Conservation (phyloP, 495 filamentous ascomycete genomes). For the Penicillium dipodomyicola region DNA sequence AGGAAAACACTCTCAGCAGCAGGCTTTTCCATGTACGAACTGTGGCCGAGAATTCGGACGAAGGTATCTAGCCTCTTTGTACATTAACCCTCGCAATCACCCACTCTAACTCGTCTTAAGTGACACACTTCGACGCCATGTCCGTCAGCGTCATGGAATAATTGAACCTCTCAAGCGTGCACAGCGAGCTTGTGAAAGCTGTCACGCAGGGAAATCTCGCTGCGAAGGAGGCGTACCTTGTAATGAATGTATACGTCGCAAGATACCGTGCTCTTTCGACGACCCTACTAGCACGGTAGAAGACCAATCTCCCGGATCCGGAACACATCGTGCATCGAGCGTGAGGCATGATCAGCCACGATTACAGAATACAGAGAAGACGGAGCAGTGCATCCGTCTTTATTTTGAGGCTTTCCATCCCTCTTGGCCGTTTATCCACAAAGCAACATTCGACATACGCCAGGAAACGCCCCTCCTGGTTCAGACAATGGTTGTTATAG, state of each 20-base stretch:
- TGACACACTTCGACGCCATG: conserved; percentile 33
- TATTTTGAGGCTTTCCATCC: conserved; percentile 35
- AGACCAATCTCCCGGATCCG: background rate
- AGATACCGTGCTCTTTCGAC: conserved; percentile 16
- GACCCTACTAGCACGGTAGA: background rate
- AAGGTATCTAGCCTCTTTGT: conserved; percentile 14
- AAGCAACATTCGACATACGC: conserved; percentile 20
- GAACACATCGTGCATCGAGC: background rate
- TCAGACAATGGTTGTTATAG: conserved; percentile 31
- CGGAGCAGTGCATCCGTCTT: conserved; percentile 18
- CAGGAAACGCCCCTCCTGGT: conserved; percentile 25
- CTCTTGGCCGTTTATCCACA: conserved; percentile 34
- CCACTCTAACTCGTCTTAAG: conserved; percentile 10
- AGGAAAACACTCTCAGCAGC: conserved; percentile 10
- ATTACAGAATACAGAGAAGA: conserved; percentile 3
- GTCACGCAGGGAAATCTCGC: conserved; percentile 25
- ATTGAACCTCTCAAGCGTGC: conserved; percentile 18
- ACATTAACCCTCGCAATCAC: background rate
- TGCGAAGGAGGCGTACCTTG: conserved; percentile 32
- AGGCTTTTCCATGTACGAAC: conserved; percentile 16
- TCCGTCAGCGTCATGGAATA: conserved; percentile 18
- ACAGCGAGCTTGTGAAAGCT: conserved; percentile 21
- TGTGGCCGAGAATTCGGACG: conserved; percentile 23
- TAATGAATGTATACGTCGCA: conserved; percentile 25
- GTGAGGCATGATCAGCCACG: background rate